Evolutionary conservation across 768 basidiomycete species (phyloP), one percentile per base, ranked within the genome.

Genomic region (Sarcodon sp.): DNA sequence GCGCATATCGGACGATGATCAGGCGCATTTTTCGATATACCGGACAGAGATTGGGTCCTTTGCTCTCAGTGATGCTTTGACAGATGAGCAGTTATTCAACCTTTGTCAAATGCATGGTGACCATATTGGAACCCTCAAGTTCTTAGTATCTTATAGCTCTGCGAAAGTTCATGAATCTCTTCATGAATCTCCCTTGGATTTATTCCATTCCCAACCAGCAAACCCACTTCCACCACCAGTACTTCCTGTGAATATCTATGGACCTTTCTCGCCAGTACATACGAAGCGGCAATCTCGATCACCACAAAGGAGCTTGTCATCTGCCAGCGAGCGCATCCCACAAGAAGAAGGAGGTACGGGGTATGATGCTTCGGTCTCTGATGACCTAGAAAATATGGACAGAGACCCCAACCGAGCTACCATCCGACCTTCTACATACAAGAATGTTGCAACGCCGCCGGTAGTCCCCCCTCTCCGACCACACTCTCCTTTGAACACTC

Each of bases 31-130:
- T 59, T 77, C 81, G 21, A 83, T 98, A 47, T 91, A 87, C 68
- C 83, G 80, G 51, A 94, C 91, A 0, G 86, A 88, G 63, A 83
- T 96, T 56, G 87, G 86, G 50, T 74, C 77, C 27, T 83, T 71
- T 53, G 83, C 84, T 13, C 75, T 84, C 39, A 79, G 87, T 4
- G 80, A 80, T 11, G 77, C 90, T 6, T 65, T 96, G 33, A 66
- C 75, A 10, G 77, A 84, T 51, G 82, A 88, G 31, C 70, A 69
- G 51, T 67, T 98, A 6, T 74, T 86, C 56, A 71, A 76, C 13
- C 71, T 92, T 34, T 90, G 89, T 61, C 69, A 71, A 47, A 70
- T 79, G 37, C 66, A 75, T 7, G 88, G 86, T 35, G 91, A 96
- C 62, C 67, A 75, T 27, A 82, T 73, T 58, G 89, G 88, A 12